phyloP scores from a whole-genome alignment of 202 grass and related monocot species.

The Dendrocalamus latiflorus region DNA sequence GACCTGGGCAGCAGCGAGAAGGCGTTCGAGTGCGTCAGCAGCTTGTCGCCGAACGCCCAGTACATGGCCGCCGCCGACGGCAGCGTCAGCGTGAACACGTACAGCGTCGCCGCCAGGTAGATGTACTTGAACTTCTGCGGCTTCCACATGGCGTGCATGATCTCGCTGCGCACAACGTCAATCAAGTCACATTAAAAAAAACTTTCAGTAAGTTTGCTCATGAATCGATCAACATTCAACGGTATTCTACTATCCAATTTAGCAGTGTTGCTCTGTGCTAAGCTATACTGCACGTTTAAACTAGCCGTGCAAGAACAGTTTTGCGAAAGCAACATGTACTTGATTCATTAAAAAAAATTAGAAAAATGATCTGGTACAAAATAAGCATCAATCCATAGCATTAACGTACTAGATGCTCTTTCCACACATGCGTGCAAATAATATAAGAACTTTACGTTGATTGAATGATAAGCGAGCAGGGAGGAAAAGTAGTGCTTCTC shows the following conservation, averaged over 20 bases:
- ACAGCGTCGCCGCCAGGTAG: conserved; percentile 81
- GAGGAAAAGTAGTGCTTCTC: conserved; percentile 44
- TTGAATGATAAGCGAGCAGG: conserved; percentile 34
- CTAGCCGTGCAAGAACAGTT: background rate
- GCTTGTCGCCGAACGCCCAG: conserved; percentile 86
- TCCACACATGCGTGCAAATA: conserved; percentile 40
- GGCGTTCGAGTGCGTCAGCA: conserved; percentile 83
- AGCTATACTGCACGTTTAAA: too few species aligned
- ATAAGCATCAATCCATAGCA: conserved; percentile 19
- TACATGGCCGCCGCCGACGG: conserved; percentile 82
- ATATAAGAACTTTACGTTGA: conserved; percentile 21
- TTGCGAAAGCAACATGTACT: background rate
- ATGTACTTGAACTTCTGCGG: conserved; percentile 98
- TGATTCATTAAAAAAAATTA: background rate
- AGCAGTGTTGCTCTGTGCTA: background rate
- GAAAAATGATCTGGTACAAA: background rate
- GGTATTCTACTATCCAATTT: background rate
- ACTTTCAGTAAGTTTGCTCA: background rate
- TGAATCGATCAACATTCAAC: background rate
- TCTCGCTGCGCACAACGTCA: conserved; percentile 50
- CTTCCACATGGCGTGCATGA: conserved; percentile 99
- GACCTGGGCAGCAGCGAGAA: conserved; percentile 70
- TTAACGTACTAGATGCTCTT: conserved; percentile 38
- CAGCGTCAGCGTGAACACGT: conserved; percentile 92
- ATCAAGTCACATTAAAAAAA: too few species aligned